Evolutionary conservation across 148 eudicot genomes (phyloP).

Genomic region (Fagopyrum esculentum): DNA sequence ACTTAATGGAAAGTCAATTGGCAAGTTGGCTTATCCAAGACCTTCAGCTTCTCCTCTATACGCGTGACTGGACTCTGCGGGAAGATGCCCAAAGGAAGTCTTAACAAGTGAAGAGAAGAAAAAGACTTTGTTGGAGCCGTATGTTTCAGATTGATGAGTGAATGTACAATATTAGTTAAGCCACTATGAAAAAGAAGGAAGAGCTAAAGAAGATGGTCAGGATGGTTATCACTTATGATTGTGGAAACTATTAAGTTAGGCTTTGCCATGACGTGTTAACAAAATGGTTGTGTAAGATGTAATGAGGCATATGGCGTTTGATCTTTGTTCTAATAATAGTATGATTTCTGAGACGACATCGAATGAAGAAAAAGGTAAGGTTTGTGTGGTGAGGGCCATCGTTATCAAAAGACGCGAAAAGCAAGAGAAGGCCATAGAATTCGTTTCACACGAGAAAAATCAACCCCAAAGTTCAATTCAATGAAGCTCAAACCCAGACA

Average conservation of each 20-base stretch:
- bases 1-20: background rate
- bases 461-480: too few species aligned
- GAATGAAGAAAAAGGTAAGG: background rate
- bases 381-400: background rate
- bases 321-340: background rate
- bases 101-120: background rate
- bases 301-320: background rate
- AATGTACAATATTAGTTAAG: background rate
- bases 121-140: background rate
- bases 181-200: background rate
- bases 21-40: background rate
- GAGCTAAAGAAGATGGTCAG: background rate
- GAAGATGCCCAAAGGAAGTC: background rate
- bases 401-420: background rate
- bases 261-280: background rate
- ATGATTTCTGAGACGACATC: background rate
- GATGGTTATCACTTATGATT: too few species aligned
- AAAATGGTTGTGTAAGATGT: slow-evolving; percentile 2
- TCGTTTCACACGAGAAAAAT: slow-evolving; percentile 7
- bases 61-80: background rate
- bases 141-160: slow-evolving; percentile 1
- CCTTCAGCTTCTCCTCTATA: slow-evolving; percentile 6
- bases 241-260: too few species aligned
- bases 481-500: too few species aligned
- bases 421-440: background rate